Evolutionary conservation across 768 basidiomycete species (phyloP), one percentile per base, ranked within the genome.

Genomic region (Hirschioporus abietinus): DNA sequence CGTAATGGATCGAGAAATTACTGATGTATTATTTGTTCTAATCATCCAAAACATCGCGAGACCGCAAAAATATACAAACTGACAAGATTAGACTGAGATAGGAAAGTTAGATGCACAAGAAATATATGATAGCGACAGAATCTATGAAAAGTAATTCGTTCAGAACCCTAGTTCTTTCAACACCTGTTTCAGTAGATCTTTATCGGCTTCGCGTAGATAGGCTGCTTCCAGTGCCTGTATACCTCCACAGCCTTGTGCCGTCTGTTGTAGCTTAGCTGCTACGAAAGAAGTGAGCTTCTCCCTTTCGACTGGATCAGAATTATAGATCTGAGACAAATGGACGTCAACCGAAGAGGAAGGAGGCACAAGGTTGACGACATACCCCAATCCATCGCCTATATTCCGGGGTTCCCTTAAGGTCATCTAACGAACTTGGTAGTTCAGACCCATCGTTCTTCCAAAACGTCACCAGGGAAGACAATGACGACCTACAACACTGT

Each of bases 301-400:
- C 3, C 82, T 87, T n/a, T 88, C 86, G 42, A 93, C 85, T 0
- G 89, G 88, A 73, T 96, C 94, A 26, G 76, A 80, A 15, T 90
- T 82, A 67, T 86, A 88, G 15, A 89, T 73, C 94, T 96, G 71
- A 12, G 64, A n/a, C 18, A 65, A 66, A 35, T 35, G 35, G 25
- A 66, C 26, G 23, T 60, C 25, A 35, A 35, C 63, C 62, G 68
- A 67, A 24, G 27, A 35, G 35, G 8, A 35, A 24, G 23, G 24
- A 64, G 64, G 35, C 17, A 64, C 17, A 66, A 4, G 30, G 27
- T 26, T 60, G 61, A 57, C 70, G 1, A 77, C 84, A 36, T 74
- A 95, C 94, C 66, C 79, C 78, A 78, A 88, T 86, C 58, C 92
- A 86, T 35, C 94, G 89, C n/a, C 82, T 78, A 69, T 89, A 89